Evolutionary conservation across 192 early-diverging fungal species (phyloP), one percentile per base, ranked within the genome.

Genomic region (Coemansia sp.): DNA sequence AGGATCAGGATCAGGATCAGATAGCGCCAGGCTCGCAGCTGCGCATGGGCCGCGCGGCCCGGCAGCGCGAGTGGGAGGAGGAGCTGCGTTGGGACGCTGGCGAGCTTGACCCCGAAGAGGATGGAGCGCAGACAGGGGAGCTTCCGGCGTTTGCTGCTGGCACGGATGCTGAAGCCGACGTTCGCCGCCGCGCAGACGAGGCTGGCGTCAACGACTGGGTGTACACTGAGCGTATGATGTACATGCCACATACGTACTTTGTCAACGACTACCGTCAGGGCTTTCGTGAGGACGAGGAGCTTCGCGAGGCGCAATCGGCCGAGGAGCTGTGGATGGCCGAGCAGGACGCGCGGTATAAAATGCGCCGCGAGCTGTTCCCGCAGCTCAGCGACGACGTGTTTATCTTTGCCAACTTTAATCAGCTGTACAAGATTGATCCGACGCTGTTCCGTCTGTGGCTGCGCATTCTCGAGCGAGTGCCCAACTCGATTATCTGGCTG

Each of bases 331-430:
- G 94, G 93, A 60, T 77, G n/a, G 60, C 82, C 25, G 95, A 96
- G 69, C 87, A 94, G 72, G 82, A 90, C 28, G 76, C 83, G 58
- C 85, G 95, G 32, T 88, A 89, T 82, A 83, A 86, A 53, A 94
- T 95, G 92, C 88, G 95, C 26, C 83, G 82, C 50, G 89, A 93
- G 67, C 66, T 95, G 27, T 97, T 97, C 56, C 94, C 95, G 26
- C 75, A 84, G 41, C 56, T 96, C 44, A 71, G 83, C 19, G 92
- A 94, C 68, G 87, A 93, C 73, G 86, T 86, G 19, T 88, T 94
- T 19, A 95, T 97, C 54, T 95, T 92, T 88, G 94, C 95, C 56
- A 95, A 94, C 76, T 96, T 97, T 68, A 97, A 97, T 75, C 95
- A 97, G 83, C 82, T 95, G 8, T 97, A 97, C 83, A 97, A 97